Evolutionary conservation across 306 rosid genomes (phyloP).

Genomic region (Argentina anserina): DNA sequence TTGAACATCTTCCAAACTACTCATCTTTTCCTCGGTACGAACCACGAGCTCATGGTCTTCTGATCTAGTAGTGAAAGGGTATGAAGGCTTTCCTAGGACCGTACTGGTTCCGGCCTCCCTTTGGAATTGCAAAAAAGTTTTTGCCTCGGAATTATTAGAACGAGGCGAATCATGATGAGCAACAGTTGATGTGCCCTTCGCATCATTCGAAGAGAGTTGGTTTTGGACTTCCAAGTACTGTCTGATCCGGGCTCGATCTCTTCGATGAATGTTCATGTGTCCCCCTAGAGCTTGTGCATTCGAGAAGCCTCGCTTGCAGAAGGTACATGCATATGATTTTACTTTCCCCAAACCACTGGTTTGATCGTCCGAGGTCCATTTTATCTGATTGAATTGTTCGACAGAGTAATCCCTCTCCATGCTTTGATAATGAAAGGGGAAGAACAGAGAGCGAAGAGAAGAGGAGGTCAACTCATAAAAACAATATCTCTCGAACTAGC

Average conservation of each 20-base stretch:
- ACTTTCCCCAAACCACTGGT: slow-evolving; percentile 23
- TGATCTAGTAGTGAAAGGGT: not conserved
- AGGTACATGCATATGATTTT: slow-evolving; percentile 50
- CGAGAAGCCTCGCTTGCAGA: slow-evolving; percentile 67
- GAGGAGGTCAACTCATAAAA: not conserved
- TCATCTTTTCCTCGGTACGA: slow-evolving; percentile 15
- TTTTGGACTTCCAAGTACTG: slow-evolving; percentile 46
- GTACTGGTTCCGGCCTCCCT: slow-evolving; percentile 6
- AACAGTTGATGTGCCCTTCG: slow-evolving; percentile 8
- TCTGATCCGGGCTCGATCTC: slow-evolving; percentile 59
- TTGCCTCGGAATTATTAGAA: not conserved
- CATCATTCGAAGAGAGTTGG: slow-evolving; percentile 33
- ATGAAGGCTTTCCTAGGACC: not conserved
- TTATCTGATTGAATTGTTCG: slow-evolving; percentile 28
- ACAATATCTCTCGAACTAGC: not conserved
- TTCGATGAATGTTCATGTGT: slow-evolving; percentile 78
- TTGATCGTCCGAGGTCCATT: slow-evolving; percentile 44
- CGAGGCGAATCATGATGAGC: slow-evolving; percentile 4
- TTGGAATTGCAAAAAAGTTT: slow-evolving; percentile 9
- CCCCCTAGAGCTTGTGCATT: slow-evolving; percentile 87
- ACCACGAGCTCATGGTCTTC: not conserved
- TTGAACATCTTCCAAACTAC: not conserved
- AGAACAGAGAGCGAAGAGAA: not conserved
- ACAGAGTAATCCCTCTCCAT: not conserved
- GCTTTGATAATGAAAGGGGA: not conserved